Evolutionary conservation across 116 monocot species (phyloP), one percentile per base, ranked within the genome.

Genomic region (Posidonia oceanica): DNA sequence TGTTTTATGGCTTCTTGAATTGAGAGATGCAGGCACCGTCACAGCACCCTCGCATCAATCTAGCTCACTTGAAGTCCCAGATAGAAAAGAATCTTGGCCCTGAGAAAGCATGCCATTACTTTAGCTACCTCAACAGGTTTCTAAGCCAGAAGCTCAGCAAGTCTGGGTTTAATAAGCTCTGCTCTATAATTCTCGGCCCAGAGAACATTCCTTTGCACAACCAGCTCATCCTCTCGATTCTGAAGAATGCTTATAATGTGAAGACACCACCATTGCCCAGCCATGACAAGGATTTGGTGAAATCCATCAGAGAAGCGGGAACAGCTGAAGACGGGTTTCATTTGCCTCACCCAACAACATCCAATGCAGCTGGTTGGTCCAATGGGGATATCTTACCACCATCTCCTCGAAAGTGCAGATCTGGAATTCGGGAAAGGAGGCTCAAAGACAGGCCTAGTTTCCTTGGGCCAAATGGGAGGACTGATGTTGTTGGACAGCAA

Each of bases 171-270:
- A 72, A 86, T 64, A 91, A 80, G 80, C 56, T 79, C 21, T 86
- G 86, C 68, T 16, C 84, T 29, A 66, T 51, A 42, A 80, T 76
- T 3, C 76, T 94, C 52, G 90, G 94, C 10, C 76, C 64, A 3
- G 90, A 94, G 70, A 94, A 90, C 58, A 55, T 94, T 52, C 75
- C 68, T 7, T 69, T 94, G 69, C 94, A 94, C 80, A 94, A 97
- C 73, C 86, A 83, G 54, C 80, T 97, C 39, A 82, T 97, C 23
- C 72, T 74, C n/a, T 79, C 90, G 0, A 76, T 98, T 39, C 60
- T 98, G 36, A 80, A 68, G 75, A 98, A 98, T 80, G 97, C 89
- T 3, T 83, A n/a, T 59, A 74, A 63, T 37, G 81, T 85, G 3
- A 87, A 83, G 63, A 63, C 39, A 14, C 85, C 81, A 36, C 87